Base-by-base conservation (phyloP, 2,329 filamentous ascomycete genomes). In the Westerdykella ornata region DNA sequence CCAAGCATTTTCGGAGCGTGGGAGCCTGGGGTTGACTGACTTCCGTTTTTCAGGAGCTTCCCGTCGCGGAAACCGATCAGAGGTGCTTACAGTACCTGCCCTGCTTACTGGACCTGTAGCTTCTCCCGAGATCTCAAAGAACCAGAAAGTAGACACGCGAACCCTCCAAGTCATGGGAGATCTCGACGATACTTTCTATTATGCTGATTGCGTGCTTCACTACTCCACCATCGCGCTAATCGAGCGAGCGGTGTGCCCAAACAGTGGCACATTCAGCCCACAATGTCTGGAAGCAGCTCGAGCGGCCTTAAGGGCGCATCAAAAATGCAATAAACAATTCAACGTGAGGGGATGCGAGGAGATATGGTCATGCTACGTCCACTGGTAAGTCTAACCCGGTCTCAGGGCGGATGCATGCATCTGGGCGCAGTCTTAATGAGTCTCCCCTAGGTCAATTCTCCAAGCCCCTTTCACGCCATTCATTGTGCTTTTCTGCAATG, bases 391-490 rank as follows among this genome's bases (percentile, higher is more conserved):
- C 15, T 45, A 26, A 26, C 7, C 22, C n/a, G n/a, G 7, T 50
- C 9, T 51, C 14, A 29, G 38, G 35, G 11, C 8, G 22, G 8
- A 9, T 26, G 22, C 7, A 26, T 26, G 22, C 22, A 4, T 26
- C 12, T 26, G 22, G 22, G 7, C 22, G 22, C 7, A 11, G 12
- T 9, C 3, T 26, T 26, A 26, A 26, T 26, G 8, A 26, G n/a
- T n/a, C n/a, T n/a, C 22, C 8, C 22, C 5, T 35, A 67, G 67
- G 65, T 56, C 58, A 4, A 55, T 68, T 15, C 56, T 71, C 5
- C 57, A 71, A 49, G 65, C 69, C 4, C 72, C 72, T 0, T 74
- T 74, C 48, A 70, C 71, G 29, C 72, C 71, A 0, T 74, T 73
- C 43, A 71, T 73, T 8, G 69, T 73, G 1, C 56, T 72, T 8